Evolutionary conservation across 805 yeast species (phyloP).

Genomic region (Saccharomyces eubayanus): DNA sequence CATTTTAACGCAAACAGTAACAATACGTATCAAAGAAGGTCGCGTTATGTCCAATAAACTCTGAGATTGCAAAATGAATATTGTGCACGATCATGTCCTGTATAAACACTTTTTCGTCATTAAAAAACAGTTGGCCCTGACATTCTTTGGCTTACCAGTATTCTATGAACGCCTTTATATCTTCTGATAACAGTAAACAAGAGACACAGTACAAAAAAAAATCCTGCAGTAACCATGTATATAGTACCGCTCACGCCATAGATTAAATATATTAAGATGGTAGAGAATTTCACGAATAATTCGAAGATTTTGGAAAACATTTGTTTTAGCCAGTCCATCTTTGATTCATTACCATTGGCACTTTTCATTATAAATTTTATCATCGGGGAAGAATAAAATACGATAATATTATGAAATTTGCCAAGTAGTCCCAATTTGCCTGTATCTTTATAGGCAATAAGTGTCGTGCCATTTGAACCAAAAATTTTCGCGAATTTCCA

Average conservation of each 20-base stretch:
- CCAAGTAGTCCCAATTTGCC: slow-evolving; percentile 18
- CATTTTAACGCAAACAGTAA: too few relatives aligned
- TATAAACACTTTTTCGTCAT: background rate
- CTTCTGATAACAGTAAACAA: slow-evolving; percentile 21
- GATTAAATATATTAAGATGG: slow-evolving; percentile 15
- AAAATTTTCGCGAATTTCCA: slow-evolving; percentile 16
- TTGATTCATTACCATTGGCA: background rate
- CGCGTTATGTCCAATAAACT: too few relatives aligned
- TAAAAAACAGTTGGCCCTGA: background rate
- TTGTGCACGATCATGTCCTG: too few relatives aligned
- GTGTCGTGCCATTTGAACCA: slow-evolving; percentile 24
- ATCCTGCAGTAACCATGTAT: slow-evolving; percentile 23
- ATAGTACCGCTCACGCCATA: slow-evolving; percentile 27
- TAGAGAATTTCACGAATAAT: slow-evolving; percentile 13
- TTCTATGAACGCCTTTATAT: slow-evolving; percentile 17
- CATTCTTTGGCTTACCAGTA: background rate
- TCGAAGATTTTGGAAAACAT: slow-evolving; percentile 8
- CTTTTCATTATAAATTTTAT: slow-evolving; percentile 3
- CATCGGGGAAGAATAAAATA: slow-evolving; percentile 21
- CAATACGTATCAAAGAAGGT: too few relatives aligned
- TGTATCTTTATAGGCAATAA: slow-evolving; percentile 10
- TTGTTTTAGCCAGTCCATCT: background rate
- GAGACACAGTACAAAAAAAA: slow-evolving; percentile 27
- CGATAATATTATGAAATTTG: slow-evolving; percentile 28
- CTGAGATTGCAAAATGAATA: too few relatives aligned